Evolutionary conservation across 495 filamentous ascomycete genomes (phyloP).

Genomic region (Aspergillus panamensis): DNA sequence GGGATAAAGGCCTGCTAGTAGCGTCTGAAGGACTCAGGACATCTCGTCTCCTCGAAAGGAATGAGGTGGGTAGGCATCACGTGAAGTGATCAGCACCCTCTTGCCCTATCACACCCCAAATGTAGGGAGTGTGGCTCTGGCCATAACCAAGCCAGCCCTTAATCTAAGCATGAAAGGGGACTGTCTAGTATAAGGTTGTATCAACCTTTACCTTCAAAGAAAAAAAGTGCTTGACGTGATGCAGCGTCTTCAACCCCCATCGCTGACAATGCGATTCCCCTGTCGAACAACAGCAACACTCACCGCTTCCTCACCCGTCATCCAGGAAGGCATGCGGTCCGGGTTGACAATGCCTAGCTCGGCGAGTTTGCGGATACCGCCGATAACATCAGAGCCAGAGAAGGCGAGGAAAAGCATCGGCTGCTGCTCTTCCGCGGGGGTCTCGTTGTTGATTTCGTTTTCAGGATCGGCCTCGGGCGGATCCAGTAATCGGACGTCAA

Average conservation of each 20-base stretch:
- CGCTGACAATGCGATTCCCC: slow-evolving; percentile 47
- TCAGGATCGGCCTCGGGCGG: slow-evolving; percentile 1
- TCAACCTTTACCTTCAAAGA: not conserved
- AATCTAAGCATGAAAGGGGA: not conserved
- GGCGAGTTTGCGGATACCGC: slow-evolving; percentile 69
- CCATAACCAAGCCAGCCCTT: no score
- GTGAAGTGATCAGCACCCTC: no score
- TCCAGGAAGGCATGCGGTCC: slow-evolving; percentile 79
- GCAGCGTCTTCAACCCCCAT: slow-evolving; percentile 19
- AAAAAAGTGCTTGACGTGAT: not conserved
- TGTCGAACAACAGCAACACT: slow-evolving; percentile 63
- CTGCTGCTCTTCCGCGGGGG: slow-evolving; percentile 14
- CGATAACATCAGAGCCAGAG: slow-evolving; percentile 74
- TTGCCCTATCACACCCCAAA: no score
- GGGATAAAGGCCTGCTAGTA: no score
- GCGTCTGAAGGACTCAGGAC: no score
- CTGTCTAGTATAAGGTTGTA: not conserved
- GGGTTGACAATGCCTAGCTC: slow-evolving; percentile 71
- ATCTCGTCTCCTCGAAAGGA: no score
- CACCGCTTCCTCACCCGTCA: slow-evolving; percentile 82
- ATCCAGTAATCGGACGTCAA: slow-evolving; percentile 37
- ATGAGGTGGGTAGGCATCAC: no score
- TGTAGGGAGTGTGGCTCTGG: no score
- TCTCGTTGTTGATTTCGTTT: not conserved
- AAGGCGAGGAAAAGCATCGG: slow-evolving; percentile 59